Percentiles rank a stretch among this genome's conserved stretches.
These are phyloP conservation scores for Prosopis cineraria DNA, from an alignment of 306 rosid genomes.

Conservation along the genomic window DNA sequence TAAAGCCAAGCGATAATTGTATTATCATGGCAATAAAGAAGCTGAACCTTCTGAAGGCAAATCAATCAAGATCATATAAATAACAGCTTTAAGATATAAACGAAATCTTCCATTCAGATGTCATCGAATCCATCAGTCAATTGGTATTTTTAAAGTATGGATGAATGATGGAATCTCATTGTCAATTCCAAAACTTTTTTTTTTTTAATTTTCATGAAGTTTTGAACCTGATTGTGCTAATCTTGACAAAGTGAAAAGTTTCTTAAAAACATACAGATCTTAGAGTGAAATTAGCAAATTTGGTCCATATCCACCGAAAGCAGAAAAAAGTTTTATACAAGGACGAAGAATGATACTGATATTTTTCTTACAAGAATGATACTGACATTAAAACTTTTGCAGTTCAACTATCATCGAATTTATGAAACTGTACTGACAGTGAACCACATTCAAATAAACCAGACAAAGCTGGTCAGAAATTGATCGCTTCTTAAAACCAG, in stretches of 20 bases:
- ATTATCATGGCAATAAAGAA: conserved; percentile 7
- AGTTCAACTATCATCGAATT: not conserved
- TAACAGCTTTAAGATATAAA: not conserved
- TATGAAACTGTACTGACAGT: not conserved
- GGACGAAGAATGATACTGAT: too few relatives aligned
- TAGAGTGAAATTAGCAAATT: not conserved
- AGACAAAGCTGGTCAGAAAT: not conserved
- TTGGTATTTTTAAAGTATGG: not conserved
- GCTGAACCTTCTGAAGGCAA: not conserved
- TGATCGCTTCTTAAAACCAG: not conserved
- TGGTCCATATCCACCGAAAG: not conserved
- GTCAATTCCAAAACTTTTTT: not conserved
- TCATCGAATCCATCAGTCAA: conserved; percentile 2
- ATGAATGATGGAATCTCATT: not conserved
- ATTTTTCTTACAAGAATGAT: too few relatives aligned
- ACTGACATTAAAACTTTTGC: not conserved
- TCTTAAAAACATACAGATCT: not conserved
- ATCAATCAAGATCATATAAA: not conserved
- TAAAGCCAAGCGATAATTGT: conserved; percentile 1
- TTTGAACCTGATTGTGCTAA: not conserved
- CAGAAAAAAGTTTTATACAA: not conserved
- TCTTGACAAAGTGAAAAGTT: not conserved
- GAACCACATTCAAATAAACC: not conserved
- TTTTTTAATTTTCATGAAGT: not conserved
- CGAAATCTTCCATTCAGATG: not conserved